Evolutionary conservation across 345 rosid genomes (phyloP), one percentile per base, ranked within the genome.

Genomic region (Punica granatum): DNA sequence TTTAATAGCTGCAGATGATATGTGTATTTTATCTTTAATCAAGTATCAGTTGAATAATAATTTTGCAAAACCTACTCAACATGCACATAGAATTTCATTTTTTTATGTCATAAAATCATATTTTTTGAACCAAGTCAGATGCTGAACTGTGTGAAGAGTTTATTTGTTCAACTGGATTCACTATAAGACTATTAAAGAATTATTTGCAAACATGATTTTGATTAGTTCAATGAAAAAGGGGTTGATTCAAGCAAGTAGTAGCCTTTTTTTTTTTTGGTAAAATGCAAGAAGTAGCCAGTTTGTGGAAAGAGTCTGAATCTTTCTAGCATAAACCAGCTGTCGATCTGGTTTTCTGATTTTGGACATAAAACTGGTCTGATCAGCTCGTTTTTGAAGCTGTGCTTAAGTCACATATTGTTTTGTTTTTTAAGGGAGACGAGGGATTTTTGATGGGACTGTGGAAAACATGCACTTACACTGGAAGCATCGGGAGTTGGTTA

Each of bases 381-480:
- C 33, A 56, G 33, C 61, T 26, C 18, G 14, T 25, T 7, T 13
- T 54, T 25, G 7, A 8, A 53, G 15, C 32, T 3, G 25, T 54
- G 60, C 32, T 25, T 25, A 53, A 23, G 31, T 54, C 60, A 23
- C 60, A 43, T 66, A 18, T 43, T 60, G 16, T 34, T 43, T 59
- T 56, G 18, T 28, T 26, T 19, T 49, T 65, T 60, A 80, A 92
- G 96, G 98, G 54, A 82, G 86, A 81, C 74, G 97, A 69, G 97
- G 81, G 43, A 84, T 92, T 70, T 92, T 78, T 70, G 87, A 79
- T 76, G 97, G 97, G 74, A 90, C 93, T 33, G 76, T 90, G 73
- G 96, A 92, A 73, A 92, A 92, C 79, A 88, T 90, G 88, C 96
- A 92, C 79, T 78, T 92, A 66, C 97, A 92, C 63, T 92, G 98